Evolutionary conservation across 176 grass and related monocot species (phyloP), one percentile per base, ranked within the genome.

Genomic region (Juncus effusus): DNA sequence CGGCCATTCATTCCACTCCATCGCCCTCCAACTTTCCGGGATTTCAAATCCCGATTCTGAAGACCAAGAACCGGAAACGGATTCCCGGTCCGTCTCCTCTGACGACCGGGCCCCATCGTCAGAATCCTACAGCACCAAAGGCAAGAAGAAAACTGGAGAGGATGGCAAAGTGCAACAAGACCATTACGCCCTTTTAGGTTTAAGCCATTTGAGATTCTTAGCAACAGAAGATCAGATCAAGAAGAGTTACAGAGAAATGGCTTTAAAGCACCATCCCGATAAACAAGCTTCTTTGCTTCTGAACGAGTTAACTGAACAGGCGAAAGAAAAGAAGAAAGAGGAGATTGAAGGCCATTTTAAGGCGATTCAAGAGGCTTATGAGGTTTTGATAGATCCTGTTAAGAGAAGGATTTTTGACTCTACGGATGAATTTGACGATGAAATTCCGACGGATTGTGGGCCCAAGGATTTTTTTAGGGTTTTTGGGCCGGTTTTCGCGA

Each of bases 351-450:
- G 10, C 44, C 85, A 93, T 78, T 99, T 99, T 61, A 99, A 99
- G 68, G 74, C 71, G 54, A 86, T 99, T 52, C 88, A 99, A 55
- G 88, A 92, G 73, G 94, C 94, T 40, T 99, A 99, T 67, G 94
- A 99, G 64, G 80, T 93, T 70, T 79, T 99, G 15, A 92, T 92
- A 36, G 93, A 97, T 62, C 93, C 88, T 60, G 87, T 84, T 10
- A 97, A 89, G 76, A 83, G 93, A 76, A 91, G 93, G 59, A 89
- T 92, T 73, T 97, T 81, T 77, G 93, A 97, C 37, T 97, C 93
- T 5, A 97, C 93, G 5, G 93, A 97, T 69, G 93, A 97, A 54
- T 97, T 97, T 80, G 93, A 97, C 61, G 93, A 97, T 97, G 93
- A 97, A 82, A 81, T 97, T 63, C 93, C 93, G 54, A 84, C 85